Evolutionary conservation across 2,329 filamentous ascomycete species (phyloP).

Genomic region (Macroventuria anomochaeta): DNA sequence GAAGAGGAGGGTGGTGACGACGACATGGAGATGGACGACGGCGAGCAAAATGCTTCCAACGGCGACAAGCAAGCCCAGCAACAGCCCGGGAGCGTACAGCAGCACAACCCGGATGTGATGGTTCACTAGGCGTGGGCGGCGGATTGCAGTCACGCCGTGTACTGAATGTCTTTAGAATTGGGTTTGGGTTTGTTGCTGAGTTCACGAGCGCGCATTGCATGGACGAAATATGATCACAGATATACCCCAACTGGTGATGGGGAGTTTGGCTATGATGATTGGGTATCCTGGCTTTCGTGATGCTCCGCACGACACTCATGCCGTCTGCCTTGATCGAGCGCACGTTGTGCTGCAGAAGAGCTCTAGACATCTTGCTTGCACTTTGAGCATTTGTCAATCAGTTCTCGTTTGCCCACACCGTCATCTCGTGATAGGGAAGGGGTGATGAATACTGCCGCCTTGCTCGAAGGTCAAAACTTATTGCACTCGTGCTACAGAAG

Average conservation of each 20-base stretch:
- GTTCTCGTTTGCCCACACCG: neutral
- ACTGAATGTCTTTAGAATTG: conserved; percentile 1
- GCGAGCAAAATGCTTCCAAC: conserved; percentile 46
- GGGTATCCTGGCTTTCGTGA: neutral
- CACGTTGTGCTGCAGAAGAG: neutral
- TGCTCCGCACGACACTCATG: no score
- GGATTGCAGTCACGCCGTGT: neutral
- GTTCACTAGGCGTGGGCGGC: conserved; percentile 42
- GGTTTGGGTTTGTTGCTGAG: conserved; percentile 4
- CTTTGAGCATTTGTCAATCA: neutral
- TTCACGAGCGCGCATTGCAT: conserved; percentile 17
- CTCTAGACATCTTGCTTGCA: neutral
- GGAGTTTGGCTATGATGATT: neutral
- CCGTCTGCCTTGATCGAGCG: no score
- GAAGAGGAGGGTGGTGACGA: conserved; percentile 65
- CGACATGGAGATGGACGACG: conserved; percentile 65
- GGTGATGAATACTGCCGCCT: neutral
- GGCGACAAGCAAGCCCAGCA: conserved; percentile 45
- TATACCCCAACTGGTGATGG: conserved; percentile 7
- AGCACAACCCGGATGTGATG: conserved; percentile 48
- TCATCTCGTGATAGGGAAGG: no score
- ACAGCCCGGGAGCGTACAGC: conserved; percentile 31
- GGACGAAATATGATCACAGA: conserved; percentile 9
- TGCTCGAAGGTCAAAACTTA: neutral
- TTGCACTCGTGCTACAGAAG: neutral